A percentile compares a stretch with the other conserved stretches of the same genome.
Evolutionary conservation across 306 rosid genomes (phyloP).

Genomic region (Styphnolobium japonicum): DNA sequence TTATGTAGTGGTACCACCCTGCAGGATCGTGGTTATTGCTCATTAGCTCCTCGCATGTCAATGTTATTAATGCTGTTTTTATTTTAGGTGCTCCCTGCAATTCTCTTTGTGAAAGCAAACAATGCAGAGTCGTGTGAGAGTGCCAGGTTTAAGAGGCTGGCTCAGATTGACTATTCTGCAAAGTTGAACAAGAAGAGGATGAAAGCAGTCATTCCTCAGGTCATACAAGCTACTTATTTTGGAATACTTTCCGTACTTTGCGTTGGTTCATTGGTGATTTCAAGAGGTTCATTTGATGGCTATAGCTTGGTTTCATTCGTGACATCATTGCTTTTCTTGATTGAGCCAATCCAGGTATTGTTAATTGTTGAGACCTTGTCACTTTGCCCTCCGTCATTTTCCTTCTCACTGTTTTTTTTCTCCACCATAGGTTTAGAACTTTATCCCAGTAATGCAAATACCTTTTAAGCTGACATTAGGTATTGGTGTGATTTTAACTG

Average conservation of each 20-base stretch:
- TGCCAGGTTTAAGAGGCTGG: constrained; percentile 70
- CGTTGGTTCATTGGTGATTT: constrained; percentile 59
- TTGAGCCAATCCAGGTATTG: constrained; percentile 87
- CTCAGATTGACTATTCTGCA: constrained; percentile 52
- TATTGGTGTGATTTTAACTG: not conserved
- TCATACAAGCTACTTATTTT: constrained; percentile 61
- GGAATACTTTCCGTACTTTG: constrained; percentile 54
- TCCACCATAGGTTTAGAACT: not conserved
- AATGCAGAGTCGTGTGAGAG: constrained; percentile 69
- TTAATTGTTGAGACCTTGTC: not conserved
- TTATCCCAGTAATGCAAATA: not conserved
- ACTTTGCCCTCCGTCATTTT: not conserved
- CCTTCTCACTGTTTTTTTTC: not conserved
- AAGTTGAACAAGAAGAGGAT: constrained; percentile 71
- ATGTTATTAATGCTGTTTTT: not conserved
- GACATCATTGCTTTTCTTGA: constrained; percentile 70
- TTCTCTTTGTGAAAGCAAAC: constrained; percentile 85
- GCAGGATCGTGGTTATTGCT: not conserved
- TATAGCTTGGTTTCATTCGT: constrained; percentile 62
- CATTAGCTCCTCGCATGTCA: constrained; percentile 6
- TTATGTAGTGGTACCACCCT: not conserved
- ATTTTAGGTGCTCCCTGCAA: constrained; percentile 74
- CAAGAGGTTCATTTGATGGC: constrained; percentile 53
- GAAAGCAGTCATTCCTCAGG: constrained; percentile 88
- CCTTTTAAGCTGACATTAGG: not conserved